Base-by-base conservation (phyloP, 2,329 filamentous ascomycete genomes). In the Ceratocystis albifundus region DNA sequence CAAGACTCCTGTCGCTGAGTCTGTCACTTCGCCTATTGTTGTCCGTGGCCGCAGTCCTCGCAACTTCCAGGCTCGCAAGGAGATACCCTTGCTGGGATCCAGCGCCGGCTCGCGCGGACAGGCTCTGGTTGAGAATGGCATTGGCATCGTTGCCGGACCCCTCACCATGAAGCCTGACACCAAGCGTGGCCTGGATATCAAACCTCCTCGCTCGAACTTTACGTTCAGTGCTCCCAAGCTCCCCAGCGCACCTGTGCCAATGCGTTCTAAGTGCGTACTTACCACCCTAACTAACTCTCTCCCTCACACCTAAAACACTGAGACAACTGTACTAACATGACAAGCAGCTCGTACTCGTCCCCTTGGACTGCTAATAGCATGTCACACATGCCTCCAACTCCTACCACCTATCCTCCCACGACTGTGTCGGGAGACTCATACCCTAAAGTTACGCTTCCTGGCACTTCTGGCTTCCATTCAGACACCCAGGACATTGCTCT, bases 11-110 rank as follows among this genome's bases (percentile, higher is more conserved):
- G 81, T 96, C 64, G 88, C 88, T 64, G 92, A 96, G 75, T 86
- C 90, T 17, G 87, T 87, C 36, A 96, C 93, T 0, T 88, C 90
- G 0, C 90, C 93, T 1, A 93, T 97, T 71, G 95, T 97, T 65
- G 93, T 97, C 36, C 88, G 93, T 69, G 93, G 93, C 45, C 84
- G 93, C 71, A 96, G 92, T 75, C 93, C 93, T 3, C 84, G 93
- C 46, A 97, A 97, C 75, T 97, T 97, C 75, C 91, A 96, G 75
- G 88, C 91, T 8, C 83, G 93, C 64, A 96, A 96, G 75, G 93
- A 97, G 74, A 88, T 96, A 68, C 91, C 93, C 1, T 81, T 97
- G 61, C 83, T 90, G 65, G 89, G 89, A 20, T 85, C 83, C 17
- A 90, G 88, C 70, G 87, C 87, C 25, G 86, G 87, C 30, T 89